Percentiles rank a stretch among this genome's conserved stretches.
Evolutionary conservation across 768 basidiomycete genomes (phyloP).

Genomic region (Auricularia cornea): DNA sequence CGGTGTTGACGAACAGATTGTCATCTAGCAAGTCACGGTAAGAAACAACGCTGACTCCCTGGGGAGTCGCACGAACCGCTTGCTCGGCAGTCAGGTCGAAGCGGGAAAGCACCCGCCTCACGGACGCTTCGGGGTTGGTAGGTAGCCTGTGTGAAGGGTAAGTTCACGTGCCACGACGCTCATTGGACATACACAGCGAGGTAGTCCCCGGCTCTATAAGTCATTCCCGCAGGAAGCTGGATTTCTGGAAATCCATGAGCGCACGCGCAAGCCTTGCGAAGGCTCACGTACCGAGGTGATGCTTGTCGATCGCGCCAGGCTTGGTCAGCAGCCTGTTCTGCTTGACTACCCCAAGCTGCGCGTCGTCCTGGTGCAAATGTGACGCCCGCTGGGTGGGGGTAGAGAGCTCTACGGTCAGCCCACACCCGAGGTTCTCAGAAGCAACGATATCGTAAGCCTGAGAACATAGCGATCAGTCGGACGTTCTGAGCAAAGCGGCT

Average conservation of each 20-base stretch:
- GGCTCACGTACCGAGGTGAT: slow-evolving; percentile 1
- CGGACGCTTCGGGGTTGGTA: slow-evolving; percentile 3
- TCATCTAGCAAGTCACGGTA: slow-evolving; percentile 18
- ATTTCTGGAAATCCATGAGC: not conserved
- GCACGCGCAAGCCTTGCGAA: too few relatives aligned
- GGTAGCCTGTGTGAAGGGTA: not conserved
- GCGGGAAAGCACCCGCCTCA: not conserved
- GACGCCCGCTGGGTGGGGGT: not conserved
- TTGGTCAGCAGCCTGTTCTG: slow-evolving; percentile 3
- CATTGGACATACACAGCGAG: slow-evolving; percentile 3
- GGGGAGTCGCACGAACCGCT: not conserved
- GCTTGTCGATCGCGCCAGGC: slow-evolving; percentile 2
- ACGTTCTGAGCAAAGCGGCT: not conserved
- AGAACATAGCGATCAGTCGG: not conserved
- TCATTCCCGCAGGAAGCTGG: slow-evolving; percentile 7
- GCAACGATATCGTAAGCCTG: slow-evolving; percentile 1
- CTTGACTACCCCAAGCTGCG: not conserved
- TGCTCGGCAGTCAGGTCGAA: not conserved
- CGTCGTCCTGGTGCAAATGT: slow-evolving; percentile 5
- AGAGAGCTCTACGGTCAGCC: slow-evolving; percentile 2
- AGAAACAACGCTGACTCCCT: not conserved
- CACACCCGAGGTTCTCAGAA: not conserved
- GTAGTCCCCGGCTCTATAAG: slow-evolving; percentile 8
- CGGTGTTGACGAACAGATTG: slow-evolving; percentile 28
- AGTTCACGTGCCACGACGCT: not conserved